phyloP scores from a whole-genome alignment of 768 basidiomycete genomes.

The Mycena metata region DNA sequence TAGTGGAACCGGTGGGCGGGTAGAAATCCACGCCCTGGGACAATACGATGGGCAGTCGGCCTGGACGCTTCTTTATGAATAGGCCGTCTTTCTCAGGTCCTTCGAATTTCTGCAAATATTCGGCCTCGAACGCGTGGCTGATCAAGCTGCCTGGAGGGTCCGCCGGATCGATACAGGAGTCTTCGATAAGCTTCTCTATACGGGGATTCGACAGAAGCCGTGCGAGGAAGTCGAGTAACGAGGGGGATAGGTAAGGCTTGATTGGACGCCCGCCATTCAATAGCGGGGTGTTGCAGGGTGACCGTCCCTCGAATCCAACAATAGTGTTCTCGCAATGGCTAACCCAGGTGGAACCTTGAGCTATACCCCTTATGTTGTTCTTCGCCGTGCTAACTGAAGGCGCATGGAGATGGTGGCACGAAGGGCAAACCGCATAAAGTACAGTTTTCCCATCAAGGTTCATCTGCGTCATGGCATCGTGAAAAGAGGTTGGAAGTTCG shows the following conservation, averaged over 20 bases:
- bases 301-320: slow-evolving; percentile 8
- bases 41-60: neutral
- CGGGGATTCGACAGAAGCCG: slow-evolving; percentile 26
- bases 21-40: slow-evolving; percentile 1
- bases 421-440: slow-evolving; percentile 23
- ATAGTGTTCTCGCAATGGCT: slow-evolving; percentile 16
- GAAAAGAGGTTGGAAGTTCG: slow-evolving; percentile 16
- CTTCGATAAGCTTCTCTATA: slow-evolving; percentile 16
- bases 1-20: neutral
- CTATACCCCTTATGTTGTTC: too few relatives aligned
- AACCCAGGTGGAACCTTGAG: slow-evolving; percentile 1
- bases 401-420: slow-evolving; percentile 24
- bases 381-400: slow-evolving; percentile 1
- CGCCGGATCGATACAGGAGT: neutral
- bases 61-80: neutral
- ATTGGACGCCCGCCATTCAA: slow-evolving; percentile 8
- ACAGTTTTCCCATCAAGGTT: slow-evolving; percentile 27
- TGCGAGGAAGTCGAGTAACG: slow-evolving; percentile 22
- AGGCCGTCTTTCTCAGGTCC: slow-evolving; percentile 1
- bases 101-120: slow-evolving; percentile 2
- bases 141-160: neutral
- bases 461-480: slow-evolving; percentile 9
- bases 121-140: neutral
- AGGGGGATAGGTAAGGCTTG: slow-evolving; percentile 19
- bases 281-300: slow-evolving; percentile 4